Base-by-base conservation (phyloP, 1,139 yeast species). In the Blastobotrys buckinghamii region DNA sequence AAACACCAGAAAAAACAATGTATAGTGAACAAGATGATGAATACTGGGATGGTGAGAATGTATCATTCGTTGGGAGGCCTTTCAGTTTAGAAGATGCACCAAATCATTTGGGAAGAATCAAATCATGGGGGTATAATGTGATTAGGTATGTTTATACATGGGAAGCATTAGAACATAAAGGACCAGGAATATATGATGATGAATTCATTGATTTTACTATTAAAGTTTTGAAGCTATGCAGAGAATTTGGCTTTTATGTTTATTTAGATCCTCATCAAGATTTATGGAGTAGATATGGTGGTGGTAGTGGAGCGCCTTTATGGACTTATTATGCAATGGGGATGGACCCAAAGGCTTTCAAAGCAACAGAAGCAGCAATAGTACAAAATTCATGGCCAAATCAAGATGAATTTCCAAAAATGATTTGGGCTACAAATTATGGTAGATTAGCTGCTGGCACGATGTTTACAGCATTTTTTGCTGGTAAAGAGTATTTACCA, bases 301-400 rank as follows among this genome's bases (percentile, higher is more conserved):
- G 97, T n/a, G 97, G 97, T 1, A 82, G 90, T 51, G 97, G 97
- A 17, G 96, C 97, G 6, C 97, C 97, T 0, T 59, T 87, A 66
- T 90, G 97, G 97, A 89, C 97, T 0, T 68, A 88, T n/a, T 83
- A 85, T 60, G 94, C 95, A n/a, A 95, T 94, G 2, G 97, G 97
- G 0, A 70, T 90, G 47, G 80, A 90, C 48, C 97, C 97, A 0
- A 70, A 66, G 22, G 67, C 77, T n/a, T 86, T 90, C 59, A 65
- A 74, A 0, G 71, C 55, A 1, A 84, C 90, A 0, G 84, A 82
- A 53, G 94, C 95, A 1, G 88, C 95, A 0, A 68, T 84, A 17
- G 61, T 85, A n/a, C 95, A 86, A 59, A 81, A 82, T 57, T 57
- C 65, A 19, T 75, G 68, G 55, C 58, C 56, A 6, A 72, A 73